Percentiles rank a stretch among this genome's conserved stretches.
Conservation (phyloP, 2,329 filamentous ascomycete genomes). For the Zasmidium citrigriseum region DNA sequence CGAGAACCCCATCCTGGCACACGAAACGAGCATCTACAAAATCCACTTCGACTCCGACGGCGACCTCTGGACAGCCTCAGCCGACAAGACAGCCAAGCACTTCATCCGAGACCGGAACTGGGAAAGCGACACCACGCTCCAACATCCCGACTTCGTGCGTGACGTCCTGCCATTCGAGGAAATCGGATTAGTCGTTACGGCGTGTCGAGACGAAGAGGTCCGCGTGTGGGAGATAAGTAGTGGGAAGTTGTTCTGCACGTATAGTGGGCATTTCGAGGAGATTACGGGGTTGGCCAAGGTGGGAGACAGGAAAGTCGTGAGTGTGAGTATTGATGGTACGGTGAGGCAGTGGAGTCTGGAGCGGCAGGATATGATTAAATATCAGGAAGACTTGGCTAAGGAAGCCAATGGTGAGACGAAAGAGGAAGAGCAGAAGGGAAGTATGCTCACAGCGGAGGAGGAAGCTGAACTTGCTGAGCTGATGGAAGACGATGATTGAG, state of each 20-base stretch:
- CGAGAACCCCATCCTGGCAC: slow-evolving; percentile 65
- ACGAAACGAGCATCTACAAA: slow-evolving; percentile 89
- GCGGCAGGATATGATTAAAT: slow-evolving; percentile 60
- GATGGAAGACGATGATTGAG: slow-evolving; percentile 71
- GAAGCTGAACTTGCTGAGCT: slow-evolving; percentile 85
- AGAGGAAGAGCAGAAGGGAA: slow-evolving; percentile 44
- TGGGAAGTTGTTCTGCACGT: slow-evolving; percentile 34
- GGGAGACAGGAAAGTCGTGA: slow-evolving; percentile 60
- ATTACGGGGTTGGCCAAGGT: slow-evolving; percentile 74
- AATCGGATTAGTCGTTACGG: slow-evolving; percentile 79
- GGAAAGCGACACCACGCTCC: slow-evolving; percentile 68
- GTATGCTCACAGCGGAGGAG: slow-evolving; percentile 79
- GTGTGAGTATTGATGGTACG: slow-evolving; percentile 87
- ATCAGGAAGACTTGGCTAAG: slow-evolving; percentile 53
- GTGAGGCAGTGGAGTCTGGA: slow-evolving; percentile 79
- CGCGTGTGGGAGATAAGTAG: slow-evolving; percentile 73
- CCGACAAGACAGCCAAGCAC: slow-evolving; percentile 84
- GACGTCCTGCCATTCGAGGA: slow-evolving; percentile 68
- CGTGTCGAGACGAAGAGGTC: slow-evolving; percentile 86
- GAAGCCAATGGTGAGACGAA: slow-evolving; percentile 47
- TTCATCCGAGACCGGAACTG: slow-evolving; percentile 70
- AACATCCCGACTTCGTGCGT: slow-evolving; percentile 87
- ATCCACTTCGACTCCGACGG: slow-evolving; percentile 66
- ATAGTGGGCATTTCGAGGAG: slow-evolving; percentile 85
- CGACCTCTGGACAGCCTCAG: slow-evolving; percentile 90